Percentiles rank a stretch among this genome's conserved stretches.
Evolutionary conservation across 768 basidiomycete species (phyloP).

Genomic region (Nevesoporus exiguus): DNA sequence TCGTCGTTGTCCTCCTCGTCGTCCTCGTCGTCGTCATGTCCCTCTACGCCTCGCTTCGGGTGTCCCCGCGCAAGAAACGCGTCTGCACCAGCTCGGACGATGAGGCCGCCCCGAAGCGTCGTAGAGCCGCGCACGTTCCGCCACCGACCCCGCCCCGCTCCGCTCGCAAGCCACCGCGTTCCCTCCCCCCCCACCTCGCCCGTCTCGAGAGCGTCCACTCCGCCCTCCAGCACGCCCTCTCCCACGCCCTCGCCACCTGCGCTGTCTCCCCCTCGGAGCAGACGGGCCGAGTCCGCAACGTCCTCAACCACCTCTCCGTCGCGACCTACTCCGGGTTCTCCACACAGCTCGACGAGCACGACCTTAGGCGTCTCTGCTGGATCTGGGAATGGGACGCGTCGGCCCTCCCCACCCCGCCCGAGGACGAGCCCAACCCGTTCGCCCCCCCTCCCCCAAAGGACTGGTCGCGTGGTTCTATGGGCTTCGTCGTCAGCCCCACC

Average conservation of each 20-base stretch:
- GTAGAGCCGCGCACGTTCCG: constrained; percentile 46
- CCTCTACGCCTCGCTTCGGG: constrained; percentile 40
- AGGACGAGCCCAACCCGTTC: constrained; percentile 73
- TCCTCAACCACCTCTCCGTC: constrained; percentile 73
- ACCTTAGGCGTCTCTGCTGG: constrained; percentile 78
- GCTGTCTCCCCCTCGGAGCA: constrained; percentile 75
- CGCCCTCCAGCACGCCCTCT: constrained; percentile 76
- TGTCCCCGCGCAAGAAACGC: constrained; percentile 72
- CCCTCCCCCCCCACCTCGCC: constrained; percentile 55
- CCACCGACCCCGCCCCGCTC: constrained; percentile 60
- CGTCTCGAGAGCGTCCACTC: constrained; percentile 64
- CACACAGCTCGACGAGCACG: constrained; percentile 61
- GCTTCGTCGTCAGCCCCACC: constrained; percentile 67
- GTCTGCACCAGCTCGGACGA: constrained; percentile 47
- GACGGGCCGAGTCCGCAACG: constrained; percentile 71
- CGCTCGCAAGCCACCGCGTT: constrained; percentile 12
- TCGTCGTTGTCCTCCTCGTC: too few species aligned
- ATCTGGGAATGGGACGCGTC: constrained; percentile 83
- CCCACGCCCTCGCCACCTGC: constrained; percentile 80
- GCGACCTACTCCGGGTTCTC: constrained; percentile 64
- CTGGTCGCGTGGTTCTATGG: constrained; percentile 81
- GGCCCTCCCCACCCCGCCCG: constrained; percentile 31
- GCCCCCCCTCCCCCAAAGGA: constrained; percentile 52
- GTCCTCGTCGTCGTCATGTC: not conserved
- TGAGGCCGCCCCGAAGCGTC: constrained; percentile 63